Evolutionary conservation across 768 basidiomycete genomes (phyloP), one percentile per base, ranked within the genome.

Genomic region (Pleurotus giganteus): DNA sequence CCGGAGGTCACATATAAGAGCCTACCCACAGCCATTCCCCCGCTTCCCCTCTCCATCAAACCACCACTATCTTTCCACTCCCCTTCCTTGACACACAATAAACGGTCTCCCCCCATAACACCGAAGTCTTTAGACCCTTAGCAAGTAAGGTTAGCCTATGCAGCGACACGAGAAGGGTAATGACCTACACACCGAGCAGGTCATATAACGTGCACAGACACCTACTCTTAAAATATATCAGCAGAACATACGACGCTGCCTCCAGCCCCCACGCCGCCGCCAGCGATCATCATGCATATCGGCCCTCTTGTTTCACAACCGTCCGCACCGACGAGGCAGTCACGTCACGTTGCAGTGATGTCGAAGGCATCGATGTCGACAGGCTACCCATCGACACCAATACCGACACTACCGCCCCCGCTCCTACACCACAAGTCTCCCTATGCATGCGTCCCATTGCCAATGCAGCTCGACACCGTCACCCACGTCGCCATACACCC

Each of bases 1-100:
- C n/a, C n/a, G n/a, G n/a, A n/a, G n/a, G n/a, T n/a, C n/a, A 34
- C 32, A 34, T 34, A 34, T 45, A 45, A 45, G 43, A 45, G 26
- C 43, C 43, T 24, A 45, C 43, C 43, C 12, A 13, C 43, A 15
- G n/a, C 43, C 43, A 17, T 24, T 24, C n/a, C 23, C 43, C 43
- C 13, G 15, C 17, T 24, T 45, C 23, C 23, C 24, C 13, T 4
- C 12, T 24, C 43, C 23, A 24, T 24, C 43, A 45, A 45, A 17
- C n/a, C 23, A 45, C 23, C 43, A 45, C 43, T 15, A 19, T 45
- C 43, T 13, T 24, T 19, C 43, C 24, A 21, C 4, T 24, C 43
- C 43, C 26, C 43, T 24, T n/a, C n/a, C n/a, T n/a, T n/a, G 17
- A 1, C 8, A 9, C 2, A 45, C 15, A 21, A 13, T 24, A 1